Base-by-base conservation (phyloP, 2,329 filamentous ascomycete genomes). In the Trichoderma oligosporum region DNA sequence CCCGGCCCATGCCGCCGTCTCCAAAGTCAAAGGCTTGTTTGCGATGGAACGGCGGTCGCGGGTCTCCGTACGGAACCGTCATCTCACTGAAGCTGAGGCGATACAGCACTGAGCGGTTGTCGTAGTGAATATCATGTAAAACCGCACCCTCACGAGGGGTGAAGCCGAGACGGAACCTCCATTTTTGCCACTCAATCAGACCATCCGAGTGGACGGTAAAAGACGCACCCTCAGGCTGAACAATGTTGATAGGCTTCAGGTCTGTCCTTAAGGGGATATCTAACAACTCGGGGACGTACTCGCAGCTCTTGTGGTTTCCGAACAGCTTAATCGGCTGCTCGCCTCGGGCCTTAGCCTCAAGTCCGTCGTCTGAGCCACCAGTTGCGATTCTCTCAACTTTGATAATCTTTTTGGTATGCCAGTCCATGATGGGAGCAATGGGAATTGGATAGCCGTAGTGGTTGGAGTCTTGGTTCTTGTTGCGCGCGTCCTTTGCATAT, bases 11-110 rank as follows among this genome's bases (percentile, higher is more conserved):
- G 4, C 86, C 86, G 8, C 80, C 83, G 58, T 89, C 85, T 7
- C 87, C 87, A 59, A 89, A 82, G 63, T 89, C 86, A 63, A 90
- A 89, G 0, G 86, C 86, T 53, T 85, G 82, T 67, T 90, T 89
- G 39, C 85, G 79, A 52, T 86, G 83, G 66, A 82, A 88, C 0
- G 85, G 86, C 0, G 78, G 73, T 1, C 86, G 79, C 1, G 83
- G 83, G 63, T 89, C 86, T 3, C 76, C 84, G 62, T 89, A 89
- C 0, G 84, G 84, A 0, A 88, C 84, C 1, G 82, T 82, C 82
- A 90, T 87, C 68, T 91, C 87, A 61, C 82, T 83, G 58, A 87
- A 78, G 60, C 82, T 83, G 27, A 90, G 69, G 1, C 87, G 79
- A 71, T 88, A 86, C 65, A 89, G 77, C 25, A 90, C 74, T 39